Percentiles rank a stretch among this genome's conserved stretches.
phyloP scores from a whole-genome alignment of 2,329 filamentous ascomycete genomes.

The Chaetomiaceae sp. region DNA sequence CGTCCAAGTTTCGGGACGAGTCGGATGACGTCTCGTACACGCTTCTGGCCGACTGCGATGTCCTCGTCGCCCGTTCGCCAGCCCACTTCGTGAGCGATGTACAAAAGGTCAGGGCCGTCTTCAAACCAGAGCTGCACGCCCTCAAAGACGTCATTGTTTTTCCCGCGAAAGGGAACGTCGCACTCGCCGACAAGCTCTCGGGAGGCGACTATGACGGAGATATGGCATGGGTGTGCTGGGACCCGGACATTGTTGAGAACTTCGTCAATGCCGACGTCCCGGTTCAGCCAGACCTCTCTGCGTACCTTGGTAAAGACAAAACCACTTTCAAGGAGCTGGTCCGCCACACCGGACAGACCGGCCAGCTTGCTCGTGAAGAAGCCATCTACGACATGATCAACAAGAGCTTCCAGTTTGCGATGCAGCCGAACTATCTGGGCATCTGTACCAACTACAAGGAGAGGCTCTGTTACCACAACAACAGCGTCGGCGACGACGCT shows the following conservation, averaged over 20 bases:
- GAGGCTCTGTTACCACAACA: conserved; percentile 55
- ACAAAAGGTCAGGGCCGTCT: conserved; percentile 60
- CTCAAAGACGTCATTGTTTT: conserved; percentile 81
- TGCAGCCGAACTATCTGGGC: conserved; percentile 56
- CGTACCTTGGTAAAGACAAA: conserved; percentile 47
- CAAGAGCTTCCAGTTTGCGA: conserved; percentile 54
- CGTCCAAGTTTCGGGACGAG: conserved; percentile 55
- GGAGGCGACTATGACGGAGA: conserved; percentile 83
- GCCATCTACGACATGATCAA: conserved; percentile 46
- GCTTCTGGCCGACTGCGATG: conserved; percentile 51
- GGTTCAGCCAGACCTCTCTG: conserved; percentile 40
- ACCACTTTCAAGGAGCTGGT: conserved; percentile 45
- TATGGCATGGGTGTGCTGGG: conserved; percentile 73
- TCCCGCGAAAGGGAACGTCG: conserved; percentile 53
- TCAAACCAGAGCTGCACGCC: conserved; percentile 56
- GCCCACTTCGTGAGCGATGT: conserved; percentile 68
- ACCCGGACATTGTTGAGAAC: conserved; percentile 58
- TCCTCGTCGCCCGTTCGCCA: conserved; percentile 66
- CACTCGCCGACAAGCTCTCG: conserved; percentile 66
- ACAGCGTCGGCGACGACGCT: conserved; percentile 42
- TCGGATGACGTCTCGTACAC: conserved; percentile 50
- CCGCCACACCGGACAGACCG: conserved; percentile 11
- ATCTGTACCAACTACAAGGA: conserved; percentile 62
- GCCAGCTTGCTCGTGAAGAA: background rate
- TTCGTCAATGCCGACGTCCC: conserved; percentile 59